Base-by-base conservation (phyloP, 2,329 filamentous ascomycete species). In the Aspergillus costaricaensis region DNA sequence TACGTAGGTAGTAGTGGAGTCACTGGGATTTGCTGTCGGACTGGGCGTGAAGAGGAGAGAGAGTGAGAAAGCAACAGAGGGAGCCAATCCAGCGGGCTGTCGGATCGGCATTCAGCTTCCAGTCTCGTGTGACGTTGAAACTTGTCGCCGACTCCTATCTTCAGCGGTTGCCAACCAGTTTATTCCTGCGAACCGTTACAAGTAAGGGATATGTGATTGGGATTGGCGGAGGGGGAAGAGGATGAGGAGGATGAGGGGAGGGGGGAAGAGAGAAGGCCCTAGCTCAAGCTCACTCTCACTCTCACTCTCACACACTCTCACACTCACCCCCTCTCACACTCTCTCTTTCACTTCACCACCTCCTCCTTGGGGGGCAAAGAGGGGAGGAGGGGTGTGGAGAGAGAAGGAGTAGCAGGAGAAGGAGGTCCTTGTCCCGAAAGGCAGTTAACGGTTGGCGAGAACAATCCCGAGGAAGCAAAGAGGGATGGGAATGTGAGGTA, bases 91-190 rank as follows among this genome's bases (percentile, higher is more conserved):
- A 14, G 32, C 32, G 32, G 32, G 32, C 32, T 27, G 8, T n/a
- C 36, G 14, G 30, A 49, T 50, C 47, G 23, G n/a, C 47, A 50
- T 32, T 36, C 47, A 50, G 47, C 47, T 50, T 30, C 15, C 25
- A 17, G 47, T 50, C 25, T 21, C 48, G 60, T 59, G 57, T 56
- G 47, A 59, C 57, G 17, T 59, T 57, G 50, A 52, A 48, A 47
- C 57, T 49, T 47, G 27, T 25, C 32, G 43, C 50, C 25, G 36
- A 27, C 30, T 39, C 27, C 54, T 23, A 38, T 51, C n/a, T 51
- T 36, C 36, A 47, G 15, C 39, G 41, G 25, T 17, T 25, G 44
- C 44, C 44, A 49, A 23, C 15, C n/a, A 43, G 44, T 23, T 14
- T 14, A 14, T 12, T 44, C 55, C 57, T 58, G 55, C 50, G 17